phyloP scores from a whole-genome alignment of 2,329 filamentous ascomycete species.

The Hypoxylon sp. region DNA sequence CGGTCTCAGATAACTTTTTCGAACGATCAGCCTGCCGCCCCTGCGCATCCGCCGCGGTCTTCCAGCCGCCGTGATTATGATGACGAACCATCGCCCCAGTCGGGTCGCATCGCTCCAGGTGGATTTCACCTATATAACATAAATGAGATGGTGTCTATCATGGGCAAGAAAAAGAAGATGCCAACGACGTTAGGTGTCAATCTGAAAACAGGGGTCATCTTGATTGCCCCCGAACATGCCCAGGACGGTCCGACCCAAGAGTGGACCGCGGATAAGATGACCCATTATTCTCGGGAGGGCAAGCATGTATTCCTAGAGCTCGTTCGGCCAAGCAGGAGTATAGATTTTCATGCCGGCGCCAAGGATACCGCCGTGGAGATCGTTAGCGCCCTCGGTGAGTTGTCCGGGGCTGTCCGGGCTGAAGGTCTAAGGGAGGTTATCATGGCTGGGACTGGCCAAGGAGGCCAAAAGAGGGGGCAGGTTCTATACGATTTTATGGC shows the following conservation, averaged over 20 bases:
- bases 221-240: conserved; percentile 88
- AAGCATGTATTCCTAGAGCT: conserved; percentile 98
- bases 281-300: conserved; percentile 97
- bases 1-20: conserved; percentile 44
- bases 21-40: conserved; percentile 41
- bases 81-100: conserved; percentile 55
- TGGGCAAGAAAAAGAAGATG: conserved; percentile 98
- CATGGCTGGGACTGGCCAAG: conserved; percentile 76
- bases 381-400: conserved; percentile 85
- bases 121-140: conserved; percentile 97
- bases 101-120: conserved; percentile 71
- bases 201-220: conserved; percentile 84
- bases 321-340: conserved; percentile 89
- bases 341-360: conserved; percentile 96
- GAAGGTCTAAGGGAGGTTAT: conserved; percentile 88
- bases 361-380: conserved; percentile 98
- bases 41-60: conserved; percentile 50
- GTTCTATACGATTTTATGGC: conserved; percentile 97
- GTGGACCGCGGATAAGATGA: conserved; percentile 94
- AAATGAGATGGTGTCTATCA: conserved; percentile 95
- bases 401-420: conserved; percentile 86
- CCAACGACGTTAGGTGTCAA: conserved; percentile 97
- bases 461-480: conserved; percentile 81
- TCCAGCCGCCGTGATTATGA: conserved; percentile 53
- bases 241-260: conserved; percentile 87